Evolutionary conservation across 2,329 filamentous ascomycete genomes (phyloP).

Genomic region (Xylariaceae sp.): DNA sequence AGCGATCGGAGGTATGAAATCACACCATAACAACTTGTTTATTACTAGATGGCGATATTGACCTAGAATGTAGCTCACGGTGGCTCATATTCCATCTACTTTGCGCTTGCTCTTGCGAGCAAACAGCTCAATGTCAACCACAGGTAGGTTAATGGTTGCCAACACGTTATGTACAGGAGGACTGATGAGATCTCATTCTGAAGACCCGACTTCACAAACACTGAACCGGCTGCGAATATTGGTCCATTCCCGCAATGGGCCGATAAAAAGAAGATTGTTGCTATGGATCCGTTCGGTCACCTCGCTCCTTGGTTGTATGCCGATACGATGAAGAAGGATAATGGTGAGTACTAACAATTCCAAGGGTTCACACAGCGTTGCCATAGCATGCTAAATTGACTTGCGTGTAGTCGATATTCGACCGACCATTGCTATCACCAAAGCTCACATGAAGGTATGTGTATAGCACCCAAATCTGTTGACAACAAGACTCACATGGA

Average conservation of each 20-base stretch:
- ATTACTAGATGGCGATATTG: conserved; percentile 1
- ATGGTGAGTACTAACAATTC: conserved; percentile 40
- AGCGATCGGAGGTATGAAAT: conserved; percentile 54
- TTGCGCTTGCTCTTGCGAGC: conserved; percentile 85
- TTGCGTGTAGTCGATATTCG: conserved; percentile 63
- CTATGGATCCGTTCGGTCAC: conserved; percentile 94
- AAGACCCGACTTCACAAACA: conserved; percentile 67
- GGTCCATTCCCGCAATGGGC: conserved; percentile 87
- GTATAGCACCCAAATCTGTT: conserved; percentile 1
- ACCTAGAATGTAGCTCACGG: conserved; percentile 45
- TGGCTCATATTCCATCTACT: conserved; percentile 93
- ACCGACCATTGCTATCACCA: conserved; percentile 86
- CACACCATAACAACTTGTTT: not conserved
- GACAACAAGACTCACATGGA: conserved; percentile 10
- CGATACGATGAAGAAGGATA: conserved; percentile 69
- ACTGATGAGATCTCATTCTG: conserved; percentile 11
- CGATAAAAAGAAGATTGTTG: conserved; percentile 88
- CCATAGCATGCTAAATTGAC: conserved; percentile 8
- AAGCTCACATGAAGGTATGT: conserved; percentile 77
- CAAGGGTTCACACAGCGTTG: not conserved
- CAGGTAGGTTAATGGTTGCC: conserved; percentile 39
- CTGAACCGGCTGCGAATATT: conserved; percentile 84
- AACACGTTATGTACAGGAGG: not conserved
- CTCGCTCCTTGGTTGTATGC: conserved; percentile 78
- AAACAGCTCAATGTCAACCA: conserved; percentile 82